These are phyloP conservation scores for Plantago lanceolata DNA, from an alignment of 305 asterid genomes.

Conservation along the genomic window DNA sequence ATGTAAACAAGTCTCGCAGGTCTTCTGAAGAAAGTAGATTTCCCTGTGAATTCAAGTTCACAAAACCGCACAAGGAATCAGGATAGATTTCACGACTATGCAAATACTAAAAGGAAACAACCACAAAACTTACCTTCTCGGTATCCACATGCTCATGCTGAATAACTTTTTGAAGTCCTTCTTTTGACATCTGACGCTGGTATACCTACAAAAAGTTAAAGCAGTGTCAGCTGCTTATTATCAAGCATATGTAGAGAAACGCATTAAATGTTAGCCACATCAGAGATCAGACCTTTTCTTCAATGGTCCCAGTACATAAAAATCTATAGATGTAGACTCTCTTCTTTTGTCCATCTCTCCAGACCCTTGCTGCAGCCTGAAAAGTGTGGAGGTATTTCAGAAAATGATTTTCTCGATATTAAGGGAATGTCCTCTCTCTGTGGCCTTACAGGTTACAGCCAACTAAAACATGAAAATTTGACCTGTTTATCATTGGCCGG, in stretches of 20 bases:
- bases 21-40: constrained; percentile 86
- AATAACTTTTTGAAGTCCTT: constrained; percentile 93
- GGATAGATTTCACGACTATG: constrained; percentile 20
- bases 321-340: constrained; percentile 95
- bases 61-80: constrained; percentile 24
- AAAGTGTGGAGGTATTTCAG: constrained; percentile 26
- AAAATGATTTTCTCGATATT: constrained; percentile 10
- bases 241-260: constrained; percentile 13
- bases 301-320: constrained; percentile 91
- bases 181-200: constrained; percentile 99
- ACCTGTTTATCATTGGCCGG: constrained; percentile 99
- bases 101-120: constrained; percentile 13
- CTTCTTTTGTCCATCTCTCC: constrained; percentile 99
- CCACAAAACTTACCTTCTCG: constrained; percentile 46
- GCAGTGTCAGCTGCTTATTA: constrained; percentile 16
- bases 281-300: constrained; percentile 76
- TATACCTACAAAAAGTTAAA: constrained; percentile 51
- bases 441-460: constrained; percentile 21
- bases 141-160: constrained; percentile 72
- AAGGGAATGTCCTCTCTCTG: constrained; percentile 1
- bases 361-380: constrained; percentile 97
- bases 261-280: constrained; percentile 25
- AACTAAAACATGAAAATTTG: constrained; percentile 20
- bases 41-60: constrained; percentile 50
- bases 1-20: constrained; percentile 85